A percentile compares a stretch with the other conserved stretches of the same genome.
phyloP scores from a whole-genome alignment of 2,329 filamentous ascomycete genomes.

The Alternaria consortialis region DNA sequence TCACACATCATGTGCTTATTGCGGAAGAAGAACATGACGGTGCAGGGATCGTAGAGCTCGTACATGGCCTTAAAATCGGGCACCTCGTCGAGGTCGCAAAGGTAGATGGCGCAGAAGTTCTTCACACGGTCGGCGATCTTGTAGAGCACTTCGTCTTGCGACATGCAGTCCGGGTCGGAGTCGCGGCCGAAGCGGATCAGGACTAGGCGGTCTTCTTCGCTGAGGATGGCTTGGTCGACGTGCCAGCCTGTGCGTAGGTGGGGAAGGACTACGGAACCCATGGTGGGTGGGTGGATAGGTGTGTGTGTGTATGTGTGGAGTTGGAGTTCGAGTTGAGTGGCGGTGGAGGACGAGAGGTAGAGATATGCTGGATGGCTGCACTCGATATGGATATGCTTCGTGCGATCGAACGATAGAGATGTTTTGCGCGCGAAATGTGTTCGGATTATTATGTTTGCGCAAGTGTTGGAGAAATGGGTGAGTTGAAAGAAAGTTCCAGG shows the following conservation, averaged over 20 bases:
- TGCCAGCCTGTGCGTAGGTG: conserved; percentile 95
- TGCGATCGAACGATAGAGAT: background rate
- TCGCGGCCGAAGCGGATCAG: conserved; percentile 94
- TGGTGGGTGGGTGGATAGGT: conserved; percentile 43
- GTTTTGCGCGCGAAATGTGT: background rate
- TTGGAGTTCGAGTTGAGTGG: background rate
- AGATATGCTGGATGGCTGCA: background rate
- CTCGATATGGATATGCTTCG: background rate
- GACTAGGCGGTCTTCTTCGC: conserved; percentile 86
- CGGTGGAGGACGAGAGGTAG: background rate
- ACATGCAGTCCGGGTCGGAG: conserved; percentile 80
- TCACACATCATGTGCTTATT: conserved; percentile 99
- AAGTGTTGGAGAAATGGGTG: background rate
- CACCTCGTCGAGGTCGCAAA: conserved; percentile 79
- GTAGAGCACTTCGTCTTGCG: conserved; percentile 92
- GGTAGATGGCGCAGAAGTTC: conserved; percentile 86
- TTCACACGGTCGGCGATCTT: conserved; percentile 92
- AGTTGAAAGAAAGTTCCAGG: background rate
- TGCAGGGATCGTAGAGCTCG: conserved; percentile 86
- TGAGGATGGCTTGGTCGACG: conserved; percentile 88
- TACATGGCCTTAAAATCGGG: conserved; percentile 90
- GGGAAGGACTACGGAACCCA: conserved; percentile 90
- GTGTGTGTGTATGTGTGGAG: background rate
- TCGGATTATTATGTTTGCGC: background rate
- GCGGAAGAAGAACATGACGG: conserved; percentile 96